Percentiles rank a stretch among this genome's conserved stretches.
Evolutionary conservation across 495 filamentous ascomycete genomes (phyloP).

Genomic region (Aspergillus cavernicola): DNA sequence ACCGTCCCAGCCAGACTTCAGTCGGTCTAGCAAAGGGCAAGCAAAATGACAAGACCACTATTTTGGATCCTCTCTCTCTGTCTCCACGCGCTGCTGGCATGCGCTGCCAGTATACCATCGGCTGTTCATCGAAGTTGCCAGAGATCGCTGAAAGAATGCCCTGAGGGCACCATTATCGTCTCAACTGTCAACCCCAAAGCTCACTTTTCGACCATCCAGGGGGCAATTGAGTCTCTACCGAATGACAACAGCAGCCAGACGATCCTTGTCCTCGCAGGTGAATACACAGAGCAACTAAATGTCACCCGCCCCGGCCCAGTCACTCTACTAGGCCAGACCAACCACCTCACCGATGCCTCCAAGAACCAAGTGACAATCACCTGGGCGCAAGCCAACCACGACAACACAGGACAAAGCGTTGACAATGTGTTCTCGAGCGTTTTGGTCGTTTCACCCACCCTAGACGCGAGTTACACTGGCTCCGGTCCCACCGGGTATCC

Average conservation of each 20-base stretch:
- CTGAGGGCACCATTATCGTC: constrained; percentile 47
- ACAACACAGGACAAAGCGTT: constrained; percentile 35
- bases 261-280: constrained; percentile 53
- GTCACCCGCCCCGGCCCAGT: constrained; percentile 54
- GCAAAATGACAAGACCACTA: neutral
- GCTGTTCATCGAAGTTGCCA: constrained; percentile 11
- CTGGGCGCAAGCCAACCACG: constrained; percentile 46
- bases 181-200: constrained; percentile 29
- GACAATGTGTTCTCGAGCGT: constrained; percentile 57
- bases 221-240: constrained; percentile 51
- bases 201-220: constrained; percentile 47
- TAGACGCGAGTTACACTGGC: constrained; percentile 54
- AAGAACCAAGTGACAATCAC: constrained; percentile 47
- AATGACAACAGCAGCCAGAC: constrained; percentile 45
- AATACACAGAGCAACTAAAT: constrained; percentile 59
- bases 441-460: constrained; percentile 52
- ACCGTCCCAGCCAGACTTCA: neutral
- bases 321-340: constrained; percentile 52
- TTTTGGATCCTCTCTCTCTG: constrained; percentile 3
- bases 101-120: constrained; percentile 9
- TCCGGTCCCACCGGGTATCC: constrained; percentile 52
- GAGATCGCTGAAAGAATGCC: constrained; percentile 31
- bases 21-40: neutral
- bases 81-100: constrained; percentile 11
- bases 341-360: constrained; percentile 29